phyloP scores from a whole-genome alignment of 2,329 filamentous ascomycete genomes.

The Alternaria metachromatica region DNA sequence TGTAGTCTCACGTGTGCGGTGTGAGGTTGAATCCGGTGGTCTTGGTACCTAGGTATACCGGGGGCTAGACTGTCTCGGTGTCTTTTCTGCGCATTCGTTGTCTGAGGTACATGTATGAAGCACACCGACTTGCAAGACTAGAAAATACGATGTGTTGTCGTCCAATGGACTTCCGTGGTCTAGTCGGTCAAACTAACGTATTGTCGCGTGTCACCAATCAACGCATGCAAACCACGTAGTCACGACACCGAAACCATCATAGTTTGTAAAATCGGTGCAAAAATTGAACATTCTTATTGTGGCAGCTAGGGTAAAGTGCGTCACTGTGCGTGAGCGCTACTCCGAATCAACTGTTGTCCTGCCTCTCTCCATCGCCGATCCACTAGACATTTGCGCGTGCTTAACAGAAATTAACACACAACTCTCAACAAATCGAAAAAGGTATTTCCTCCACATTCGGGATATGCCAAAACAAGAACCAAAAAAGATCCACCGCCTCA shows the following conservation, averaged over 20 bases:
- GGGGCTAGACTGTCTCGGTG: background rate
- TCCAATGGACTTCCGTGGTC: background rate
- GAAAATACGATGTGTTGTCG: background rate
- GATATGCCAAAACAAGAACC: background rate
- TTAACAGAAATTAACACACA: background rate
- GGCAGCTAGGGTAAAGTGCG: background rate
- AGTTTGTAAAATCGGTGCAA: background rate
- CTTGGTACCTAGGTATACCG: background rate
- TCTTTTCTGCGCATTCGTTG: background rate
- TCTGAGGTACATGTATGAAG: background rate
- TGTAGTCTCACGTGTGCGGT: background rate
- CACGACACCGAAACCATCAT: background rate
- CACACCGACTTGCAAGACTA: background rate
- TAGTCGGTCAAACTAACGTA: background rate
- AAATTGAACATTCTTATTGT: background rate
- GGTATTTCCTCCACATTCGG: conserved; percentile 8
- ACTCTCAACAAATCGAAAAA: background rate
- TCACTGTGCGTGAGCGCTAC: conserved; percentile 2
- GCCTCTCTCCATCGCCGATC: background rate
- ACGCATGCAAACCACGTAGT: background rate
- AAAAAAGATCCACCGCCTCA: background rate
- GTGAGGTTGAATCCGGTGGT: background rate
- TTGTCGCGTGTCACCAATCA: background rate
- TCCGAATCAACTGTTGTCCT: background rate
- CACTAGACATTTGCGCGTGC: background rate